Conservation (phyloP, 1,139 yeast species). For the Scheffersomyces parashehatae region DNA sequence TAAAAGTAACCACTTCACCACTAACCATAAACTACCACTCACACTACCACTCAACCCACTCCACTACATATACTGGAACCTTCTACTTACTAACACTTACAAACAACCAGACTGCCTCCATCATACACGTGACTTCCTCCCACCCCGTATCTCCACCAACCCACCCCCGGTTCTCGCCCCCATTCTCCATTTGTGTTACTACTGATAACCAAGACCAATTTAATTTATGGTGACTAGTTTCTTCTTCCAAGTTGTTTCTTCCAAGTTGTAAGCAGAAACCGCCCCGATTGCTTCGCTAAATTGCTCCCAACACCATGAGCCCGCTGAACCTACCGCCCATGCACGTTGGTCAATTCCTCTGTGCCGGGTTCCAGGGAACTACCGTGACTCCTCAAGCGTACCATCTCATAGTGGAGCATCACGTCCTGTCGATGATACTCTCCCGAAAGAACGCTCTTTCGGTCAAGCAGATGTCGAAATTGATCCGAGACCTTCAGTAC, state of each 20-base stretch:
- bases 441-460: slow-evolving; percentile 54
- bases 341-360: slow-evolving; percentile 54
- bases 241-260: no score
- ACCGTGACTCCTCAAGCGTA: slow-evolving; percentile 58
- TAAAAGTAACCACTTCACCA: no score
- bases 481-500: slow-evolving; percentile 55
- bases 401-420: slow-evolving; percentile 54
- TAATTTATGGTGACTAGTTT: no score
- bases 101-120: no score
- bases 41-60: no score
- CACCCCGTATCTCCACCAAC: background rate
- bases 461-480: slow-evolving; percentile 51
- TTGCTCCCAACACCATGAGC: slow-evolving; percentile 4
- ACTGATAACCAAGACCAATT: no score
- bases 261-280: no score
- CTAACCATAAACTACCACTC: no score
- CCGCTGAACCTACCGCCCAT: slow-evolving; percentile 7
- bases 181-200: no score
- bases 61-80: no score
- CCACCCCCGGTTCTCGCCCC: background rate
- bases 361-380: slow-evolving; percentile 66
- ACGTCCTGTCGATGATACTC: slow-evolving; percentile 58
- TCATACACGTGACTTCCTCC: background rate
- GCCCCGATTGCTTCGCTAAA: no score
- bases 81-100: no score